Evolutionary conservation across 306 rosid genomes (phyloP), one percentile per base, ranked within the genome.

Genomic region (Chamaecrista fasciculata): DNA sequence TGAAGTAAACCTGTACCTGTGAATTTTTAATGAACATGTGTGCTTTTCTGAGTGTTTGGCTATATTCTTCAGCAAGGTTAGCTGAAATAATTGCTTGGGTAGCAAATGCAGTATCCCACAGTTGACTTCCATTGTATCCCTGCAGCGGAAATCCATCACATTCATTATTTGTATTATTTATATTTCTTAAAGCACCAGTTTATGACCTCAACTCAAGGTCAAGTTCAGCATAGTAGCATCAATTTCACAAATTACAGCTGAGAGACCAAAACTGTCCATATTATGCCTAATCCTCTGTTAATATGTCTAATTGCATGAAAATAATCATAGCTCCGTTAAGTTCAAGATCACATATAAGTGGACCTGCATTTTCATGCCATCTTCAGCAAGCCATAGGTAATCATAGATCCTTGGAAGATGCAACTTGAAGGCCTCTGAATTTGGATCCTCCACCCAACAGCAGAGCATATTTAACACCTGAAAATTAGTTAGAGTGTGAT

Each of bases 81-180:
- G 95, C 78, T 71, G 98, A 88, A 42, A 94, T 69, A 57, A 94
- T 88, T 68, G 98, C 98, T 81, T 94, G 98, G 79, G 72, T 84
- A 26, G 90, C 80, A 81, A 90, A 94, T 42, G 88, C 72, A 76
- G 96, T 78, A 76, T 94, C 99, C 99, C 99, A 91, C 33, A 87
- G 73, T 81, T 89, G 96, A 85, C 99, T 94, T 78, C 99, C 99
- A 78, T 94, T 94, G 79, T 94, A 94, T 64, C 99, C 99, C 99
- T 94, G 86, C 69, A 75, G 71, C 68, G 72, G 69, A 48, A 71
- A 20, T 23, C 62, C 66, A 71, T 67, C 26, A 34, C 31, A 33
- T 37, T 9, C 61, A 62, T 63, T 9, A 52, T 31, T 34, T 28
- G 61, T 58, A 52, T 43, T 25, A 43, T 19, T 56, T 59, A 51